phyloP scores from a whole-genome alignment of 495 filamentous ascomycete genomes.

The Aspergillus conjunctus region DNA sequence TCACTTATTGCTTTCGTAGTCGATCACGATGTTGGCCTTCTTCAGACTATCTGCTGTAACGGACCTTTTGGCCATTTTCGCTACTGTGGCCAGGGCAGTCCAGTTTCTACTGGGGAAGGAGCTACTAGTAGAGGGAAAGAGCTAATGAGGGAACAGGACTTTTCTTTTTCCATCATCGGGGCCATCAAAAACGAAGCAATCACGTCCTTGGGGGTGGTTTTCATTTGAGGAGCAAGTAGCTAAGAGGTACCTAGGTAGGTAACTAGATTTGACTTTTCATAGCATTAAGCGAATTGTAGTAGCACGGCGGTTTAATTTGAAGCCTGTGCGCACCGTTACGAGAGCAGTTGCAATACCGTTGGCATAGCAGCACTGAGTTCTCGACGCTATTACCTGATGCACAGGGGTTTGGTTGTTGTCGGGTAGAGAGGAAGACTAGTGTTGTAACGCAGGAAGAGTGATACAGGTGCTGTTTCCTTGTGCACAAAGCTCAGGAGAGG shows the following conservation, averaged over 20 bases:
- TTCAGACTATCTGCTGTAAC: background rate
- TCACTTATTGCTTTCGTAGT: background rate
- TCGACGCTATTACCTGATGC: background rate
- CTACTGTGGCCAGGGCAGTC: background rate
- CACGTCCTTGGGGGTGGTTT: background rate
- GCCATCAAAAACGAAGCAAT: background rate
- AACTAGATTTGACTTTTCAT: background rate
- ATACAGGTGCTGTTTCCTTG: constrained; percentile 12
- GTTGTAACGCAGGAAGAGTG: constrained; percentile 18
- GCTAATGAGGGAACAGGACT: background rate
- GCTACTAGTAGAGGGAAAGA: background rate
- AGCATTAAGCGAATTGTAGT: background rate
- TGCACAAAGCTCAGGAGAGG: constrained; percentile 18
- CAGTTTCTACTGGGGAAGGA: background rate
- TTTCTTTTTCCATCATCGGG: background rate
- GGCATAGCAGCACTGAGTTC: background rate
- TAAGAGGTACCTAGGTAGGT: background rate
- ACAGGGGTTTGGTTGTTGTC: background rate
- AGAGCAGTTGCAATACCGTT: background rate
- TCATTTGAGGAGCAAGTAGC: background rate
- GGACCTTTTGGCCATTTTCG: background rate
- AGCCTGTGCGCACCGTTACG: background rate
- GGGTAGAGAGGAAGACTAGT: background rate
- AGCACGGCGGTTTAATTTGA: background rate
- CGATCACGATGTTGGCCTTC: background rate